These are phyloP conservation scores for Suillus subluteus DNA, from an alignment of 768 basidiomycete species.

Conservation along the genomic window DNA sequence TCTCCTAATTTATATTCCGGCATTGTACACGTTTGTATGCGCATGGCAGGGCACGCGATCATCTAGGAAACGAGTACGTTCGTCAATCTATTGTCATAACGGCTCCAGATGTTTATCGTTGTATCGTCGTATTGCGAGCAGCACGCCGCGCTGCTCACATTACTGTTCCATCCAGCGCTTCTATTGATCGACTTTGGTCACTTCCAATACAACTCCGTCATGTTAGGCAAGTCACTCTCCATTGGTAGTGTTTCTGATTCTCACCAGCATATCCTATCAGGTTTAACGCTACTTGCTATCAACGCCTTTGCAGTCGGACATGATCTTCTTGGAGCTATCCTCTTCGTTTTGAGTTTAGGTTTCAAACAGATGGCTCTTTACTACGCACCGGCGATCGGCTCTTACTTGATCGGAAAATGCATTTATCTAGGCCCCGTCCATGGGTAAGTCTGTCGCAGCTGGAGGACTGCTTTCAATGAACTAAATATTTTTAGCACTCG, in stretches of 20 bases:
- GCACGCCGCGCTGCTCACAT: constrained; percentile 63
- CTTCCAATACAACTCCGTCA: constrained; percentile 94
- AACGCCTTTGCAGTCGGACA: constrained; percentile 68
- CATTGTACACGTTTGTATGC: constrained; percentile 65
- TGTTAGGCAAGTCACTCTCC: constrained; percentile 66
- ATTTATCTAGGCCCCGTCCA: constrained; percentile 69
- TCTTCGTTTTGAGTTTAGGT: constrained; percentile 82
- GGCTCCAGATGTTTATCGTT: not conserved
- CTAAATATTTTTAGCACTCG: constrained; percentile 35
- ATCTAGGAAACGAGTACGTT: constrained; percentile 73
- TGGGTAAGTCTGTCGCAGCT: constrained; percentile 55
- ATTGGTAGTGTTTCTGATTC: not conserved
- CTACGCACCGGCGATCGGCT: constrained; percentile 91
- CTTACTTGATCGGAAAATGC: constrained; percentile 90
- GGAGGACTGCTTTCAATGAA: not conserved
- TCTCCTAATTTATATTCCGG: constrained; percentile 72
- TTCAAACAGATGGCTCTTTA: constrained; percentile 98
- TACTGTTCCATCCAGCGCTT: constrained; percentile 84
- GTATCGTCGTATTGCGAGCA: constrained; percentile 10
- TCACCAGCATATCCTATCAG: constrained; percentile 36
- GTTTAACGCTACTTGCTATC: constrained; percentile 69
- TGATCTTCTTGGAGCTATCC: constrained; percentile 77
- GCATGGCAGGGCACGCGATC: constrained; percentile 74
- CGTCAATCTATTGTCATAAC: not conserved
- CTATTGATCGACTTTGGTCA: constrained; percentile 90